A percentile compares a stretch with the other conserved stretches of the same genome.
phyloP scores from a whole-genome alignment of 148 eudicot species.

The Silene latifolia region DNA sequence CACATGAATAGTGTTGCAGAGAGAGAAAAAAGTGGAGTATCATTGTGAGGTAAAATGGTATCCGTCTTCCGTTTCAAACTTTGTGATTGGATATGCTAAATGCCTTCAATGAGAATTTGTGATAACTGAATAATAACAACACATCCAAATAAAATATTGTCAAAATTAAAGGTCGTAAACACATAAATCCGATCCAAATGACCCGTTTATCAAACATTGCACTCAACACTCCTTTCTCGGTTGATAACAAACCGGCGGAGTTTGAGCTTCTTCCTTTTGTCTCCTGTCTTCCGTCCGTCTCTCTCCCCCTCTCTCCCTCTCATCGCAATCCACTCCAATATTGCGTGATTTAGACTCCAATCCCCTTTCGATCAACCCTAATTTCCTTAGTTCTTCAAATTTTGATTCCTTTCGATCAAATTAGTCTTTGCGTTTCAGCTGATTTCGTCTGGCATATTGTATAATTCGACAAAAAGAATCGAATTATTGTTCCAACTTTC shows the following conservation, averaged over 20 bases:
- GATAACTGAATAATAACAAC: too few species aligned
- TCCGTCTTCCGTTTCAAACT: too few species aligned
- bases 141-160: too few species aligned
- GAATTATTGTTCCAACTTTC: neutral
- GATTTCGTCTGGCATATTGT: neutral
- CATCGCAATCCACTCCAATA: constrained; percentile 19
- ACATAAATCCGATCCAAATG: too few species aligned
- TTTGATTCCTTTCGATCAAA: constrained; percentile 11
- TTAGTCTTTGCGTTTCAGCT: neutral
- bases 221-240: too few species aligned
- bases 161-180: too few species aligned
- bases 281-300: constrained; percentile 12
- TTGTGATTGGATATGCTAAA: too few species aligned
- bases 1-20: too few species aligned
- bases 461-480: neutral
- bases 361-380: neutral
- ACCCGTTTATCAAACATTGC: too few species aligned
- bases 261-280: constrained; percentile 19
- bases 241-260: neutral
- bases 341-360: neutral
- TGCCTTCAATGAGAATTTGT: too few species aligned
- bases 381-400: constrained; percentile 10
- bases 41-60: too few species aligned
- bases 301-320: constrained; percentile 18
- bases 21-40: too few species aligned